phyloP scores from a whole-genome alignment of 768 basidiomycete genomes.

The Trametes cubensis region DNA sequence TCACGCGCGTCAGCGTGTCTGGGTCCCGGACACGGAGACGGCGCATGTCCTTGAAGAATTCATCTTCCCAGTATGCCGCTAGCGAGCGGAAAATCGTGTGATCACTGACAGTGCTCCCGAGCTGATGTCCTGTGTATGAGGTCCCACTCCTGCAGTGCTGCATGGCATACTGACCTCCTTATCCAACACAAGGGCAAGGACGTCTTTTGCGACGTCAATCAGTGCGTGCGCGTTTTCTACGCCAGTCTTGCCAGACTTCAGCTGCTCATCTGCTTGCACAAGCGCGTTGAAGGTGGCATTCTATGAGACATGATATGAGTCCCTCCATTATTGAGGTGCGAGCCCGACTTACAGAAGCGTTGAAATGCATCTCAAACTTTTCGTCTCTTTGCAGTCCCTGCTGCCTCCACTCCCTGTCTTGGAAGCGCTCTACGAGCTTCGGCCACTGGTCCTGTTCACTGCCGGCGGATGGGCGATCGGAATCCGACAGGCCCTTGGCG shows the following conservation, averaged over 20 bases:
- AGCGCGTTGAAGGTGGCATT: slow-evolving; percentile 61
- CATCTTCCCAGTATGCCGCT: slow-evolving; percentile 85
- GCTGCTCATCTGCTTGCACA: slow-evolving; percentile 45
- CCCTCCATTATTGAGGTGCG: slow-evolving; percentile 21
- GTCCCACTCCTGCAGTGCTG: background rate
- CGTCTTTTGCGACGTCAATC: slow-evolving; percentile 75
- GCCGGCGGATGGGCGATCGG: slow-evolving; percentile 50
- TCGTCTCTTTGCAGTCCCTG: slow-evolving; percentile 79
- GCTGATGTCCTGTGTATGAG: slow-evolving; percentile 43
- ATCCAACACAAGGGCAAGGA: slow-evolving; percentile 75
- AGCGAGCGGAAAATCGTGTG: slow-evolving; percentile 82
- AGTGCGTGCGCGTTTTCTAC: slow-evolving; percentile 54
- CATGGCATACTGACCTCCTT: slow-evolving; percentile 54
- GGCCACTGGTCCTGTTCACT: slow-evolving; percentile 58
- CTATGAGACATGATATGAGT: slow-evolving; percentile 21
- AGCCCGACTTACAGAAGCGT: slow-evolving; percentile 61
- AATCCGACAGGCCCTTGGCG: slow-evolving; percentile 59
- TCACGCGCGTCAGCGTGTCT: slow-evolving; percentile 91
- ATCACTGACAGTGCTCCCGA: slow-evolving; percentile 80
- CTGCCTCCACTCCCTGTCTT: slow-evolving; percentile 64
- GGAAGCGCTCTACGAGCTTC: slow-evolving; percentile 46
- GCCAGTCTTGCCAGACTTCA: slow-evolving; percentile 46
- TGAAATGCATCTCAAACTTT: slow-evolving; percentile 90
- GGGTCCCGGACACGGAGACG: slow-evolving; percentile 86
- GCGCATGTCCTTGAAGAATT: slow-evolving; percentile 91